phyloP scores from a whole-genome alignment of 768 basidiomycete genomes.

The Crucibulum laeve region DNA sequence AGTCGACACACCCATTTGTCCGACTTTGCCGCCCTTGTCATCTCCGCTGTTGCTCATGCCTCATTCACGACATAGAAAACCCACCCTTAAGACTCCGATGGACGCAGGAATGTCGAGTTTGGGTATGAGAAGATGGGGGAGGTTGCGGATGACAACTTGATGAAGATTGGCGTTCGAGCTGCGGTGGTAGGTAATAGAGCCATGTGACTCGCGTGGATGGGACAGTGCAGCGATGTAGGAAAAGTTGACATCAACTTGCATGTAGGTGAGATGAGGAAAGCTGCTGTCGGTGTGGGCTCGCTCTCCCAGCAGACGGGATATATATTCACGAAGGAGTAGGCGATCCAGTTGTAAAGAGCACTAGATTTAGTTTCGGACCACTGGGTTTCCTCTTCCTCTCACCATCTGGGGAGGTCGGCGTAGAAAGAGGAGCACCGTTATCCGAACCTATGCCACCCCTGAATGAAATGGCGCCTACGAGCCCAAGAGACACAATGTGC shows the following conservation, averaged over 20 bases:
- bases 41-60: constrained; percentile 60
- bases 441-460: background rate
- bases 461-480: no score
- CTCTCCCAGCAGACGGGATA: background rate
- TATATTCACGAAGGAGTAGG: background rate
- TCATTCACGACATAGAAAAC: constrained; percentile 69
- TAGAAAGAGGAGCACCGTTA: background rate
- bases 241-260: no score
- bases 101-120: background rate
- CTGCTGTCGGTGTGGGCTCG: background rate
- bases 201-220: no score
- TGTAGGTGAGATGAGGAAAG: background rate
- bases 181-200: no score
- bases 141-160: no score
- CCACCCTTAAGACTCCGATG: background rate
- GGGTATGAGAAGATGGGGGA: background rate
- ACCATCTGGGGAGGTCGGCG: background rate
- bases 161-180: no score
- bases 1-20: constrained; percentile 77
- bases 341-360: background rate
- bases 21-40: constrained; percentile 38
- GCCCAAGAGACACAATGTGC: background rate
- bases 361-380: background rate
- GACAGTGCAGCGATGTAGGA: no score
- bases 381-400: background rate